Evolutionary conservation across 306 rosid genomes (phyloP).

Genomic region (Comarum palustre): DNA sequence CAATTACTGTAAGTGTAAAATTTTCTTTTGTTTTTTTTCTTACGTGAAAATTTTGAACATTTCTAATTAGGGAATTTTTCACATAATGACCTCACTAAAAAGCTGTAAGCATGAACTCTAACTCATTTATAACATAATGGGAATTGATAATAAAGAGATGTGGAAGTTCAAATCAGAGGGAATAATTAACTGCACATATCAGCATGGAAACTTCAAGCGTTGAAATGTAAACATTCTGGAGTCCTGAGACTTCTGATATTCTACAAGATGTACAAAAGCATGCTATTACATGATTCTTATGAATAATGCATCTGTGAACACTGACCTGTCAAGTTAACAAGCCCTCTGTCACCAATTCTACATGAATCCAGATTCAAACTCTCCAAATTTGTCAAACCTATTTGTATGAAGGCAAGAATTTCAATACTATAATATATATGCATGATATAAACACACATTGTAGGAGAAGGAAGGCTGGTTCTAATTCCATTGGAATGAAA

Average conservation of each 20-base stretch:
- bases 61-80: background rate
- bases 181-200: background rate
- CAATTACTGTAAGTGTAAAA: background rate
- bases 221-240: background rate
- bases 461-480: background rate
- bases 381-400: conserved; percentile 79
- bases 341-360: conserved; percentile 73
- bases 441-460: background rate
- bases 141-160: background rate
- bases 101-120: background rate
- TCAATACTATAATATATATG: background rate
- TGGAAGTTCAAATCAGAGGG: background rate
- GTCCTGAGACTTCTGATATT: background rate
- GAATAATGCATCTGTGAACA: conserved; percentile 22
- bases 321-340: conserved; percentile 72
- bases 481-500: background rate
- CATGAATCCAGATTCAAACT: conserved; percentile 92
- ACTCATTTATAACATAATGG: background rate
- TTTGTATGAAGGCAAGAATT: conserved; percentile 15
- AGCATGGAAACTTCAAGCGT: background rate
- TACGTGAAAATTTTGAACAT: background rate
- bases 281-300: background rate
- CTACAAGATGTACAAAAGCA: background rate
- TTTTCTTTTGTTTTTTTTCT: background rate
- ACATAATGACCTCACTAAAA: background rate